phyloP scores from a whole-genome alignment of 2,329 filamentous ascomycete genomes.

The Akanthomyces lecanii region DNA sequence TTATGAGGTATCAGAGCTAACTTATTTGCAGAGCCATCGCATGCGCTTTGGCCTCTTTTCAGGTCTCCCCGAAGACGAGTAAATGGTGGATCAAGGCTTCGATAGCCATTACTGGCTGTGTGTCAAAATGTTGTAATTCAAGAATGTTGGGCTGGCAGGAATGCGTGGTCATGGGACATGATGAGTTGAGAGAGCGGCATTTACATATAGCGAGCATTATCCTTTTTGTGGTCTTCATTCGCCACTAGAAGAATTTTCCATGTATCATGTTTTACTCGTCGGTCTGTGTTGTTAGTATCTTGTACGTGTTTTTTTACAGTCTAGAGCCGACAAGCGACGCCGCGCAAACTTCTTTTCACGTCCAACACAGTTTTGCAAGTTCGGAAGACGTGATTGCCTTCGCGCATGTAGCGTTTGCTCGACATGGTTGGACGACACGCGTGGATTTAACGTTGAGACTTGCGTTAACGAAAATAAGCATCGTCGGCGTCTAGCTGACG shows the following conservation, averaged over 20 bases:
- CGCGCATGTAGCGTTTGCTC: neutral
- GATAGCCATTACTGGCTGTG: neutral
- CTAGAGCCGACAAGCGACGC: no score
- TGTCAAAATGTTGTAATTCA: slow-evolving; percentile 13
- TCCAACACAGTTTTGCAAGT: neutral
- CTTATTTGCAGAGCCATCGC: slow-evolving; percentile 60
- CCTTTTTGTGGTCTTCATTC: slow-evolving; percentile 26
- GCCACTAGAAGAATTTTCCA: slow-evolving; percentile 18
- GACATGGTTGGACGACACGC: neutral
- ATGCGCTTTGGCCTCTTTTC: slow-evolving; percentile 74
- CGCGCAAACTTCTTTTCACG: neutral
- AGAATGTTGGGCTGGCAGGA: slow-evolving; percentile 9
- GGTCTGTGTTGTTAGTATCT: neutral
- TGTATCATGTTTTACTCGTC: neutral
- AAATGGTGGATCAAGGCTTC: slow-evolving; percentile 1
- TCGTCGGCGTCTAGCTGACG: neutral
- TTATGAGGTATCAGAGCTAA: slow-evolving; percentile 22
- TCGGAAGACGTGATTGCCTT: neutral
- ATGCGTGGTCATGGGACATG: slow-evolving; percentile 14
- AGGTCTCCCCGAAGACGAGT: slow-evolving; percentile 58
- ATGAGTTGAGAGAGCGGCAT: slow-evolving; percentile 22
- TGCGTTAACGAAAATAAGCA: neutral
- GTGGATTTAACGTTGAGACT: neutral
- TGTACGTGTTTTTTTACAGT: neutral
- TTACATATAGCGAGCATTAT: slow-evolving; percentile 34